Evolutionary conservation across 257 asterid genomes (phyloP), one percentile per base, ranked within the genome.

Genomic region (Prunella vulgaris): DNA sequence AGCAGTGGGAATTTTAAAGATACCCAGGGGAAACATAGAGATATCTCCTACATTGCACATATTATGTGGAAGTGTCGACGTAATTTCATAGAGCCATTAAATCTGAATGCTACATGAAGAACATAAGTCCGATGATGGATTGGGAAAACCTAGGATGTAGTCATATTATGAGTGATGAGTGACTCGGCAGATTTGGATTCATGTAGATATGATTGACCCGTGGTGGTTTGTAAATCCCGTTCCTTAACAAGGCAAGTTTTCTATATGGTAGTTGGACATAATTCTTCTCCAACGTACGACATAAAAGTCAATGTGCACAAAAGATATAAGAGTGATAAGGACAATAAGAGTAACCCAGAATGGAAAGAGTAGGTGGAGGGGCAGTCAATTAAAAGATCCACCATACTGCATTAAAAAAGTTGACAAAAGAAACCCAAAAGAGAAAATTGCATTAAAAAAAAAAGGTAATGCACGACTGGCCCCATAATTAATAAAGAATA

Each of bases 81-180:
- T 38, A 9, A 38, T 38, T 35, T 38, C n/a, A 38, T 38, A 38
- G 46, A 10, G 52, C 17, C 52, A 44, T 42, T 42, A 0, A 17
- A 1, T 60, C 46, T 60, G 46, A 30, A 60, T 60, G 65, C 65
- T 60, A 60, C 56, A 63, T 63, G 37, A 63, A 63, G 68, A 37
- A 62, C 53, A 62, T 62, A 20, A 35, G 33, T 33, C 12, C 18
- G 33, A 35, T 62, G 32, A 37, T 12, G 33, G 28, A 62, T 18
- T 3, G 33, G 32, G 51, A 61, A 61, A 46, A 61, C 67, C 17
- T 61, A 20, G 30, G 51, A 61, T 61, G 49, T 61, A 9, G 67
- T 60, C 66, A 33, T 60, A 28, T 8, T 20, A 13, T 25, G 17
- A 42, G n/a, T 42, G 49, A 42, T 42, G n/a, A n/a, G n/a, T n/a